A percentile compares a stretch with the other conserved stretches of the same genome.
These are phyloP conservation scores for Lignosus rhinocerotis DNA, from an alignment of 1,284 basidiomycete species.

Conservation along the genomic window DNA sequence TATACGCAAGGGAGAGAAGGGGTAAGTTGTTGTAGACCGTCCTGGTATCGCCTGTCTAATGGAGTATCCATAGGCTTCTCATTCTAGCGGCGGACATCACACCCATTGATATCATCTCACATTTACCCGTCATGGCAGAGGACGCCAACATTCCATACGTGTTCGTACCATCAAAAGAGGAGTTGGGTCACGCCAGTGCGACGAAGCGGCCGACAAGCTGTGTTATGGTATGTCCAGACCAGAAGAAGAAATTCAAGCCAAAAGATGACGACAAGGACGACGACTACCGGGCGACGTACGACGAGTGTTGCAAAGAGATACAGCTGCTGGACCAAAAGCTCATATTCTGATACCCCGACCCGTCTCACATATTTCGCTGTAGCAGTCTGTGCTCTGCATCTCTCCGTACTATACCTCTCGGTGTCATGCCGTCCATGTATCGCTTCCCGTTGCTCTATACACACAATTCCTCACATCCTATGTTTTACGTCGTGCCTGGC, in stretches of 20 bases:
- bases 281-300: conserved; percentile 83
- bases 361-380: conserved; percentile 6
- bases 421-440: conserved; percentile 17
- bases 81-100: conserved; percentile 97
- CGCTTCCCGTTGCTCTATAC: conserved; percentile 10
- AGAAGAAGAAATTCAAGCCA: conserved; percentile 70
- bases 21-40: conserved; percentile 49
- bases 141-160: conserved; percentile 95
- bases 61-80: conserved; percentile 62
- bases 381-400: conserved; percentile 20
- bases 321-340: conserved; percentile 76
- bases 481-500: conserved; percentile 8
- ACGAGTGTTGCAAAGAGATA: conserved; percentile 85
- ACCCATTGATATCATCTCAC: conserved; percentile 97
- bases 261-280: conserved; percentile 74
- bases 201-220: conserved; percentile 99
- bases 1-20: conserved; percentile 93
- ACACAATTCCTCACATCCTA: not conserved
- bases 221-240: conserved; percentile 88
- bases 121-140: conserved; percentile 93
- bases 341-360: conserved; percentile 48
- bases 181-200: conserved; percentile 92
- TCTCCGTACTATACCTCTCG: not conserved
- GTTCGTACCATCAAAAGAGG: conserved; percentile 87
- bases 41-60: conserved; percentile 4